phyloP scores from a whole-genome alignment of 1,139 yeast species.

The Blastobotrys arbuscula region DNA sequence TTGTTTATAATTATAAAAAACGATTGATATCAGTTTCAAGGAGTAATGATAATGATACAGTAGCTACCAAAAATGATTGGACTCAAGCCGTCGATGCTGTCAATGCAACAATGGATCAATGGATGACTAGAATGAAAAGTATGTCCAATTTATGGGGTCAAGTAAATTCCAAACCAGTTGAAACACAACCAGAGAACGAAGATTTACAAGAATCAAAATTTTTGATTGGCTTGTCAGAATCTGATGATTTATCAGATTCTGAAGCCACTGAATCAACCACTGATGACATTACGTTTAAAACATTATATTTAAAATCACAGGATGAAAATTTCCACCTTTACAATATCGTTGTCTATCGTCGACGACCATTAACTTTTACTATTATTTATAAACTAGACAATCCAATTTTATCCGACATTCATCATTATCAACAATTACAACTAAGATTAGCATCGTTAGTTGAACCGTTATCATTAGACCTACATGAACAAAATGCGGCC shows the following conservation, averaged over 20 bases:
- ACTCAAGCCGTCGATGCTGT: background rate
- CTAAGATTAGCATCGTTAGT: slow-evolving; percentile 28
- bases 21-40: background rate
- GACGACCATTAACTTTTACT: slow-evolving; percentile 27
- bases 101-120: slow-evolving; percentile 24
- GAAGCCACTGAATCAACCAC: background rate
- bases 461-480: slow-evolving; percentile 27
- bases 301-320: background rate
- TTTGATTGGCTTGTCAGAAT: slow-evolving; percentile 2
- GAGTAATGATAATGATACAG: background rate
- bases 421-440: slow-evolving; percentile 24
- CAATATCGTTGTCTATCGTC: slow-evolving; percentile 24
- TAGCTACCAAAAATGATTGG: background rate
- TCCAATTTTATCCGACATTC: slow-evolving; percentile 13
- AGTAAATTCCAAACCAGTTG: background rate
- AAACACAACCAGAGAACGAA: slow-evolving; percentile 1
- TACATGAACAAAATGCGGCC: slow-evolving; percentile 11
- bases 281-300: slow-evolving; percentile 4
- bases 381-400: slow-evolving; percentile 20
- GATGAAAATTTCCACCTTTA: background rate
- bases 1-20: slow-evolving; percentile 24
- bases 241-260: background rate
- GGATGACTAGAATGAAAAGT: slow-evolving; percentile 18
- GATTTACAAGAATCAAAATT: slow-evolving; percentile 7
- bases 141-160: slow-evolving; percentile 6